A percentile compares a stretch with the other conserved stretches of the same genome.
phyloP scores from a whole-genome alignment of 2,329 filamentous ascomycete genomes.

The Paraphaeosphaeria minitans region DNA sequence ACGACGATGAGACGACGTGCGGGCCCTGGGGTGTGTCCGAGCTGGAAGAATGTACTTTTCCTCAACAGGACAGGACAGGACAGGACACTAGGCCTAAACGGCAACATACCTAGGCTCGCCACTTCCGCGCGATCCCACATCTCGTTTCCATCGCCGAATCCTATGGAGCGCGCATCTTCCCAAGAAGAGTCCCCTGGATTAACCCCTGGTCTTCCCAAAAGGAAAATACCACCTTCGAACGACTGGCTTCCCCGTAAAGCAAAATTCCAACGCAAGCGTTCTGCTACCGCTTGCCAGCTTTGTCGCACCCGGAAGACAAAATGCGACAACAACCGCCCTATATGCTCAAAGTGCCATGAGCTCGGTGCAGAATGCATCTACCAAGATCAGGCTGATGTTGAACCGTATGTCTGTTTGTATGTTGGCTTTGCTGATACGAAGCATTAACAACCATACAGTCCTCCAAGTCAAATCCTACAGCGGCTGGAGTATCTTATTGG shows the following conservation, averaged over 20 bases:
- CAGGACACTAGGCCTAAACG: background rate
- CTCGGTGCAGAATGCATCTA: constrained; percentile 18
- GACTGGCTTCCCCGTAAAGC: background rate
- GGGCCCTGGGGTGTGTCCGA: background rate
- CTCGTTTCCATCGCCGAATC: background rate
- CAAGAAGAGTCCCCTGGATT: background rate
- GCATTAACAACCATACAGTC: background rate
- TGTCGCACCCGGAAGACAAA: constrained; percentile 18
- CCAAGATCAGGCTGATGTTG: constrained; percentile 5
- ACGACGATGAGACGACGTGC: background rate
- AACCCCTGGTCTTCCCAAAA: background rate
- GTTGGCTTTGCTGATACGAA: background rate
- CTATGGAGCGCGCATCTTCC: background rate
- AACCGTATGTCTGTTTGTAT: constrained; percentile 9
- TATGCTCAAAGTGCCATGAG: constrained; percentile 19
- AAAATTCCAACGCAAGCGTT: constrained; percentile 10
- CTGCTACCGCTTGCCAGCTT: constrained; percentile 14
- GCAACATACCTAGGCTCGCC: background rate
- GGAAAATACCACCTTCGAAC: background rate
- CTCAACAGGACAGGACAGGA: background rate
- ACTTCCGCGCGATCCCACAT: constrained; percentile 1
- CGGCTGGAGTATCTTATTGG: constrained; percentile 1
- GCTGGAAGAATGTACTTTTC: background rate
- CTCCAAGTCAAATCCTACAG: background rate
- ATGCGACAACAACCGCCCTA: constrained; percentile 22